Conservation (phyloP, 169 alveolate species). For the Plasmodium knowlesi region DNA sequence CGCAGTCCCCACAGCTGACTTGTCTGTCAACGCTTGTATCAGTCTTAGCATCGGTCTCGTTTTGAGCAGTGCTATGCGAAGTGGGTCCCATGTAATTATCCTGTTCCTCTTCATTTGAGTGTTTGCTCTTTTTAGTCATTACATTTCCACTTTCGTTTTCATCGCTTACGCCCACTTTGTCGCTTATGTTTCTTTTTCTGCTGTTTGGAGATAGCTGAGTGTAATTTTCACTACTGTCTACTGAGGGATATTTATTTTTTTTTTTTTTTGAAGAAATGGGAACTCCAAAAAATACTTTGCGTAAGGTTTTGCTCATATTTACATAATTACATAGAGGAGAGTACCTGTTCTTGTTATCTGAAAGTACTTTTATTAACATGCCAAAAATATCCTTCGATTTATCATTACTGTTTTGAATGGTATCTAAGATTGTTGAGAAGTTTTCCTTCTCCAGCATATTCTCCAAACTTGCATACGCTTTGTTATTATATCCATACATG, state of each 20-base stretch:
- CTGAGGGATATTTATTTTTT: background rate
- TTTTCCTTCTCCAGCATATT: conserved; percentile 54
- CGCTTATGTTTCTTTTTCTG: conserved; percentile 21
- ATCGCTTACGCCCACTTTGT: background rate
- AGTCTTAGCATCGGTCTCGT: background rate
- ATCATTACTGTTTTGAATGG: conserved; percentile 38
- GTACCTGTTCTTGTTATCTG: background rate
- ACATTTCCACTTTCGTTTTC: background rate
- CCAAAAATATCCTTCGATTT: conserved; percentile 57
- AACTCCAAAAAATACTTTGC: conserved; percentile 14
- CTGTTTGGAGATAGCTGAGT: background rate
- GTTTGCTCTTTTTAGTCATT: background rate
- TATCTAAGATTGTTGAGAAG: conserved; percentile 19
- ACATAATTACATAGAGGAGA: conserved; percentile 26
- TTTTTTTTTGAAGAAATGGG: conserved; percentile 1
- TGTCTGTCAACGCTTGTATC: background rate
- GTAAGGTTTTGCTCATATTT: conserved; percentile 44
- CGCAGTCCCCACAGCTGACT: background rate
- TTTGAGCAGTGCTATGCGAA: background rate
- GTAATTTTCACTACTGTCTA: background rate
- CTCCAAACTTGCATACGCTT: conserved; percentile 15
- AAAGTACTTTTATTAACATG: conserved; percentile 11
- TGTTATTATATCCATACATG: conserved; percentile 13
- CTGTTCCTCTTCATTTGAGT: background rate
- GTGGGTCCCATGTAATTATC: background rate